Base-by-base conservation (phyloP, 2,329 filamentous ascomycete species). In the Colletotrichum kahawae region DNA sequence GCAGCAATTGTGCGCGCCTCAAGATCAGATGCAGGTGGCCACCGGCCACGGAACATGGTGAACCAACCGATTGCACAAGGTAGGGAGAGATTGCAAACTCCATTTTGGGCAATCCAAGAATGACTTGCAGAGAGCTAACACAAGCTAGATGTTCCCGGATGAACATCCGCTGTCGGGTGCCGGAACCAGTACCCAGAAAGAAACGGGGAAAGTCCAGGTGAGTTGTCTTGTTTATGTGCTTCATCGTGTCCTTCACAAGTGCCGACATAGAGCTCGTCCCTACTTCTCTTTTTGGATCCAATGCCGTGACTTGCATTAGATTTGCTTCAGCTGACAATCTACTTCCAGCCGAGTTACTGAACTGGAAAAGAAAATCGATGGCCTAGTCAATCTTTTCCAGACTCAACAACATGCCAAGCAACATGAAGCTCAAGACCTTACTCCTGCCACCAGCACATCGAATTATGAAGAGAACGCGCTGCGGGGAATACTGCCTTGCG, bases 321-420 rank as follows among this genome's bases (percentile, higher is more conserved):
- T 18, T 57, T 7, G 3, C 54, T 10, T 10, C 10, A 3, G 43
- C 43, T 51, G 43, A 51, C 43, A 27, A n/a, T 4, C 33, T 24
- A 7, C n/a, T 18, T 4, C 14, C 9, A 85, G 84, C 8, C 81
- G 83, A 13, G 84, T 85, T 3, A 83, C 82, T 7, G 82, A 84
- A 51, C 60, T 85, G 4, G 84, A 86, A 68, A 80, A 83, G 67
- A 85, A 84, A 74, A 84, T 86, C 34, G 84, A 86, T n/a, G 83
- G 83, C 51, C 81, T 86, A 27, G 82, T 85, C 64, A 84, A 82
- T 5, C 80, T 85, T 7, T 80, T 85, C 10, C 81, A 82, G 7
- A 80, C 80, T 16, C 82, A 78, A 62, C 81, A 82, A 24, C 79
- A 80, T 5, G 1, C 54, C 5, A 48, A 67, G 38, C 24, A 36